Conservation (phyloP, 257 asterid genomes). For the Paulownia fortunei region DNA sequence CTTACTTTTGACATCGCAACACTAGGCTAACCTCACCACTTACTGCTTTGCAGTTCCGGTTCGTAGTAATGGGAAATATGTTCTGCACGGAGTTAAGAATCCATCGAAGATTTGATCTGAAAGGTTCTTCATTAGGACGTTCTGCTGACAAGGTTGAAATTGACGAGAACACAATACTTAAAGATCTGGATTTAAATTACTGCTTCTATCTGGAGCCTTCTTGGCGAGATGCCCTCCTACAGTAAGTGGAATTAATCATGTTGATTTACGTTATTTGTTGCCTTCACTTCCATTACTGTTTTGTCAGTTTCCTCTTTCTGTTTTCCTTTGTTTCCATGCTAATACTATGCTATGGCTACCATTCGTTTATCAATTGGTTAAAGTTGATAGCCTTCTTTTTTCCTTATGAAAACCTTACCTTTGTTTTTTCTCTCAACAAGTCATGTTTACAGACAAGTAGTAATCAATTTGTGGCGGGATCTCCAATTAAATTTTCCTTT, state of each 20-base stretch:
- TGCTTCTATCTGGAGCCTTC: conserved; percentile 76
- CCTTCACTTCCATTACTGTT: not conserved
- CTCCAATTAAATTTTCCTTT: no score
- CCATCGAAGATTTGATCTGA: conserved; percentile 75
- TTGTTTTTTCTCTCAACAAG: no score
- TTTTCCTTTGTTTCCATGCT: not conserved
- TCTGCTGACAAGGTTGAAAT: conserved; percentile 78
- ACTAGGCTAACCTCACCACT: not conserved
- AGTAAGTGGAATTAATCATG: conserved; percentile 51
- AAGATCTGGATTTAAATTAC: conserved; percentile 79
- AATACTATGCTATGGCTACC: no score
- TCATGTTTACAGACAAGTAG: no score
- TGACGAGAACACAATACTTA: conserved; percentile 73
- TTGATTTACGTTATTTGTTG: not conserved
- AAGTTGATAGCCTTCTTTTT: no score
- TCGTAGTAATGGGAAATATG: conserved; percentile 85
- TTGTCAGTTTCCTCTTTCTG: not conserved
- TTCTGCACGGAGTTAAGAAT: conserved; percentile 80
- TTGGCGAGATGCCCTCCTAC: conserved; percentile 63
- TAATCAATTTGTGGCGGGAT: no score
- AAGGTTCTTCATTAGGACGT: conserved; percentile 84
- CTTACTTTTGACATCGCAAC: not conserved
- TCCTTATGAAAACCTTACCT: no score
- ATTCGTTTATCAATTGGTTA: no score
- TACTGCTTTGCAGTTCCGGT: conserved; percentile 60